A percentile compares a stretch with the other conserved stretches of the same genome.
Conservation (phyloP, 139 green algal genomes). For the Coccomyxa sp. region DNA sequence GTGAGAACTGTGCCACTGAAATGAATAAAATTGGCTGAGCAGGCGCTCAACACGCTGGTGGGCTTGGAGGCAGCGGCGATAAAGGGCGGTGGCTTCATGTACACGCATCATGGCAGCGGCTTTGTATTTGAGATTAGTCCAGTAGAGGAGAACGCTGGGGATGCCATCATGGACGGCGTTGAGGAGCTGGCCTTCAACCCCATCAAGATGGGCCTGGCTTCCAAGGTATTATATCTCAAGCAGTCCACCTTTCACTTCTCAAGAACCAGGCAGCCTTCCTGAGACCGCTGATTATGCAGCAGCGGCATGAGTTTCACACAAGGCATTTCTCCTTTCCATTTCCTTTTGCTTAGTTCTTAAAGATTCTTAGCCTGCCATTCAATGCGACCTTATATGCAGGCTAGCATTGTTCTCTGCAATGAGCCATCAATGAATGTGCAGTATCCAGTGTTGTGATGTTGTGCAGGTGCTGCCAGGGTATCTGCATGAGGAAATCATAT, state of each 20-base stretch:
- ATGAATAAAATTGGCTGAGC: background rate
- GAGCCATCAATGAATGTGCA: background rate
- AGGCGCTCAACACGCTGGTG: conserved; percentile 25
- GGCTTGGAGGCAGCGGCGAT: conserved; percentile 22
- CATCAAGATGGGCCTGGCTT: conserved; percentile 8
- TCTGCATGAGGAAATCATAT: conserved; percentile 12
- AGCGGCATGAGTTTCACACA: too few relatives aligned
- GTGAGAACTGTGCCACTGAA: background rate
- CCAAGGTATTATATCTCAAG: background rate
- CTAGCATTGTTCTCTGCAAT: background rate
- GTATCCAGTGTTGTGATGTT: background rate
- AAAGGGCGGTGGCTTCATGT: conserved; percentile 21
- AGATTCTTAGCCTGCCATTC: background rate
- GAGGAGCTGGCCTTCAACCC: conserved; percentile 15
- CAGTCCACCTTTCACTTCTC: too few relatives aligned
- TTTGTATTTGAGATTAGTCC: conserved; percentile 30
- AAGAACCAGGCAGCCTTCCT: too few relatives aligned
- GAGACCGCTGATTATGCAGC: too few relatives aligned
- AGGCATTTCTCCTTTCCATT: too few relatives aligned
- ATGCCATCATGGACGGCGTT: background rate
- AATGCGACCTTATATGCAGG: background rate
- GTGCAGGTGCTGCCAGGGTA: conserved; percentile 13
- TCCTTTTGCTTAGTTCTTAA: background rate
- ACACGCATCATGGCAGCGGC: conserved; percentile 15
- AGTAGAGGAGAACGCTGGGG: background rate